These are phyloP conservation scores for Botrytis pseudocinerea DNA, from an alignment of 2,329 filamentous ascomycete species.

Conservation along the genomic window DNA sequence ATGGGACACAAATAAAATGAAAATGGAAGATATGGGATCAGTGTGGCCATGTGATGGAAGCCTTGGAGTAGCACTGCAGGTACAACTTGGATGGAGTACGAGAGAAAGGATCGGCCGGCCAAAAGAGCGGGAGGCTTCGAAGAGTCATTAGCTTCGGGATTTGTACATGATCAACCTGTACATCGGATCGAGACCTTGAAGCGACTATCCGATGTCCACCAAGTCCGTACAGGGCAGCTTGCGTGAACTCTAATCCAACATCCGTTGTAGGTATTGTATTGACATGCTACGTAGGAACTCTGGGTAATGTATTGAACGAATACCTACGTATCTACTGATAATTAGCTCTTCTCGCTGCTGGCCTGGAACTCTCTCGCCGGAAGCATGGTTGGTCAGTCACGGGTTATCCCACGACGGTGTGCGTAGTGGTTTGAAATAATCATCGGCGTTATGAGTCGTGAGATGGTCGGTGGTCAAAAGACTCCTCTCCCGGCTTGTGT, in stretches of 20 bases:
- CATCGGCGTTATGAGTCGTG: neutral
- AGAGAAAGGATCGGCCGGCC: neutral
- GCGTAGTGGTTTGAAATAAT: too few species aligned
- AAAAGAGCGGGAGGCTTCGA: neutral
- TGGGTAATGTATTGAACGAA: neutral
- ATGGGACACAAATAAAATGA: neutral
- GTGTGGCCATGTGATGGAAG: conserved; percentile 1
- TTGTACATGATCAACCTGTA: neutral
- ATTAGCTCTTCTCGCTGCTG: neutral
- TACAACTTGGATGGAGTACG: neutral
- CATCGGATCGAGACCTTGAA: neutral
- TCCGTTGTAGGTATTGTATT: neutral
- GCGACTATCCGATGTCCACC: neutral
- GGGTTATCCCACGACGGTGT: neutral
- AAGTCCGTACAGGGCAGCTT: neutral
- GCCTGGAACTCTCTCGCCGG: neutral
- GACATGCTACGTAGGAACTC: neutral
- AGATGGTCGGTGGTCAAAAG: neutral
- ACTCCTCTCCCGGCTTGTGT: neutral
- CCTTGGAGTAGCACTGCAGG: neutral
- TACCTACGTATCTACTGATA: neutral
- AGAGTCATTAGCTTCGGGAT: neutral
- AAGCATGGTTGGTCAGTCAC: neutral
- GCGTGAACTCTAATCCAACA: conserved; percentile 4
- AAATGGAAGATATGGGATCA: conserved; percentile 1